Evolutionary conservation across 2,329 filamentous ascomycete genomes (phyloP), one percentile per base, ranked within the genome.

Genomic region (Fusarium sp.): DNA sequence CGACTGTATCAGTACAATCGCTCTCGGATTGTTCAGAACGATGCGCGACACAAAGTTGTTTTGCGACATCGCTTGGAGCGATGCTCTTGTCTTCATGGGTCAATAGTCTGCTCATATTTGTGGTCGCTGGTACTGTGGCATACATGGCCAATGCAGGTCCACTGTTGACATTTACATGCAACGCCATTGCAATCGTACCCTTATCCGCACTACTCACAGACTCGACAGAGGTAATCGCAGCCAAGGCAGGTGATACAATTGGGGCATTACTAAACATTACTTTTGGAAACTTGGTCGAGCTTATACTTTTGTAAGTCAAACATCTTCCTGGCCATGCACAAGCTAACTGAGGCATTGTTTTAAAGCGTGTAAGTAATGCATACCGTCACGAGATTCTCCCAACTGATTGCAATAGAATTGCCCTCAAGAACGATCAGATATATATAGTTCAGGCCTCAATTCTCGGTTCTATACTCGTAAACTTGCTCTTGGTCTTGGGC

Each of bases 361-460:
- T 9, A 0, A 78, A 79, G 78, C 63, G 73, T 79, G 77, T 79
- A 68, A 70, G 76, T 74, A 19, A n/a, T 22, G 6, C 2, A n/a
- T 8, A 19, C 4, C 26, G 5, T 6, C 20, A 15, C 15, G 7
- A 6, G 33, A 2, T 26, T 26, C 26, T n/a, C 33, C 33, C 17
- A 13, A 8, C 6, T 75, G 26, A 75, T 60, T 7, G 24, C 3
- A 13, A 8, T 74, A 89, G 87, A 65, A 88, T 81, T 33, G 80
- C 80, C 1, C 72, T 82, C 19, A 74, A 75, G 52, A 79, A 82
- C 77, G 83, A 91, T 74, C 89, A 93, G 74, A 91, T 93, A 47
- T 83, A 87, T 24, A 90, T 93, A 65, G 91, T 93, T n/a, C 90
- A 93, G 75, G 91, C 91, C 11, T 92, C 91, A 0, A 82, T 93